phyloP scores from a whole-genome alignment of 2,329 filamentous ascomycete species.

The Trichoderma oligosporum region DNA sequence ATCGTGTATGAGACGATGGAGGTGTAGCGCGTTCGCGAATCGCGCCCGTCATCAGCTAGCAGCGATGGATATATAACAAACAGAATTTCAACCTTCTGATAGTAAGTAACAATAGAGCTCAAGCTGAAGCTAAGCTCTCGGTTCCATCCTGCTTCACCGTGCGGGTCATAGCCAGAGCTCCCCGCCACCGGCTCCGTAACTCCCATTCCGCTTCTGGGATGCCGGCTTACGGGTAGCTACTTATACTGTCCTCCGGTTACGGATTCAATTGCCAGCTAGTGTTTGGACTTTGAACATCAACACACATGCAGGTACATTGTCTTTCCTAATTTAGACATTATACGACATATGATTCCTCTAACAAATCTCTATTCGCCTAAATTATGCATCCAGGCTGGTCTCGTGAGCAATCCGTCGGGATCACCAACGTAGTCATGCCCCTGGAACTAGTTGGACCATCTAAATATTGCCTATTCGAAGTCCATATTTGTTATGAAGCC shows the following conservation, averaged over 20 bases:
- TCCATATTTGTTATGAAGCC: not conserved
- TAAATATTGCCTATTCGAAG: not conserved
- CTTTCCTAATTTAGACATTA: not conserved
- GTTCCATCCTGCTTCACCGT: not conserved
- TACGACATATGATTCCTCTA: not conserved
- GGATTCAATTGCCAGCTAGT: too few species aligned
- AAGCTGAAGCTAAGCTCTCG: not conserved
- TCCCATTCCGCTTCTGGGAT: conserved; percentile 19
- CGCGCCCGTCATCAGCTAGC: too few species aligned
- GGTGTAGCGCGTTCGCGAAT: not conserved
- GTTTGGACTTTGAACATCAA: not conserved
- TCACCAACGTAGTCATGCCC: conserved; percentile 2
- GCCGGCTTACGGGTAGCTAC: conserved; percentile 6
- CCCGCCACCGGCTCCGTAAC: conserved; percentile 10
- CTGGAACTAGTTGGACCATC: not conserved
- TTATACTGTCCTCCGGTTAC: conserved; percentile 1
- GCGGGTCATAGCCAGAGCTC: conserved; percentile 7
- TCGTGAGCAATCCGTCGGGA: not conserved
- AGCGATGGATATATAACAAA: not conserved
- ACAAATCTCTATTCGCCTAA: not conserved
- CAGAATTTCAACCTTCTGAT: not conserved
- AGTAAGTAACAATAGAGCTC: too few species aligned
- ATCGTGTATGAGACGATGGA: not conserved
- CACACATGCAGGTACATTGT: not conserved
- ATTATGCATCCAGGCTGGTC: not conserved